These are phyloP conservation scores for Ogataea pignaliae DNA, from an alignment of 805 yeast genomes.

Conservation along the genomic window DNA sequence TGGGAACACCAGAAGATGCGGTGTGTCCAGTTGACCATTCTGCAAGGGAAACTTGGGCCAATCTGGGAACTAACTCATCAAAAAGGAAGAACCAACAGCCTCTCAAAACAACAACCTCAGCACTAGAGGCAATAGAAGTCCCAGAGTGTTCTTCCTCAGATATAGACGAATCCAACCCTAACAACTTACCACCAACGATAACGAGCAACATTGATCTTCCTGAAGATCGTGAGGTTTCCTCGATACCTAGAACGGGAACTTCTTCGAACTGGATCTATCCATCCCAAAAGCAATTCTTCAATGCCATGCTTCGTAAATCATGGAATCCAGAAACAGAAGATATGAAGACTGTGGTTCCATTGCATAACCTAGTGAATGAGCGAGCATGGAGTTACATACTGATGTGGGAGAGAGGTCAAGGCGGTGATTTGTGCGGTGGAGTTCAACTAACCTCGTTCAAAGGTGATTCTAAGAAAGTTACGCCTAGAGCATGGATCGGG, in stretches of 20 bases:
- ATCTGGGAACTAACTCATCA: background rate
- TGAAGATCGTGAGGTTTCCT: conserved; percentile 68
- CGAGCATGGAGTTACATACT: conserved; percentile 83
- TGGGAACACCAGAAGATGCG: conserved; percentile 21
- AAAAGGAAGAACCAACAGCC: background rate
- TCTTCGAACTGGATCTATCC: conserved; percentile 88
- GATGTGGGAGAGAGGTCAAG: conserved; percentile 69
- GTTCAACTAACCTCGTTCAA: conserved; percentile 78
- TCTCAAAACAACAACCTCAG: conserved; percentile 16
- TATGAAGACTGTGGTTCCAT: conserved; percentile 89
- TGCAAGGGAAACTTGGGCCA: conserved; percentile 36
- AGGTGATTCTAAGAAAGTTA: conserved; percentile 80
- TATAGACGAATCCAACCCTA: conserved; percentile 31
- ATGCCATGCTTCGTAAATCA: conserved; percentile 88
- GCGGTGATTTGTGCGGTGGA: conserved; percentile 73
- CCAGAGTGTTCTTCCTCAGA: conserved; percentile 42
- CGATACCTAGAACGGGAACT: conserved; percentile 76
- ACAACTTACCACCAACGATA: conserved; percentile 4
- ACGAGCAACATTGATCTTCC: conserved; percentile 45
- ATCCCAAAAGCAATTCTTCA: conserved; percentile 88
- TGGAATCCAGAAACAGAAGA: conserved; percentile 80
- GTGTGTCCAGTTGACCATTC: conserved; percentile 37
- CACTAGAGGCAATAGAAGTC: conserved; percentile 37
- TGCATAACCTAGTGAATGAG: conserved; percentile 92
- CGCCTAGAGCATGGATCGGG: conserved; percentile 82